Base-by-base conservation (phyloP, 352 stramenopile species). In the Pythium pectinolyticum region DNA sequence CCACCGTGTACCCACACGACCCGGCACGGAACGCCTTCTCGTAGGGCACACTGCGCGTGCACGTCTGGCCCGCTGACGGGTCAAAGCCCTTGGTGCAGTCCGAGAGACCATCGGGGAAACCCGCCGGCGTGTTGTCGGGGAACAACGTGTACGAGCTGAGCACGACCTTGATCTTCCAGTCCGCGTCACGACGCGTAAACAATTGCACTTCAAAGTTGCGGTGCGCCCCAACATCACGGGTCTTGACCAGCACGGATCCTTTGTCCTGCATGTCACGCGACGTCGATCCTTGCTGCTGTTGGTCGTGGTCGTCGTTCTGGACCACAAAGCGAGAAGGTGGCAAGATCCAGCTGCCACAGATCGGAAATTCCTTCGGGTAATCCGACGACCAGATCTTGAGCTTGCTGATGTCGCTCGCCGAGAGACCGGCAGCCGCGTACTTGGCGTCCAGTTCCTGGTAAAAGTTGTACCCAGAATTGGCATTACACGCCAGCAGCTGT, bases 301-400 rank as follows among this genome's bases (percentile, higher is more conserved):
- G 83, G 67, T 92, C 83, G 58, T 86, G 76, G 60, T 90, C 81
- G 31, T 90, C 83, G 61, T 90, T 92, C 57, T 92, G 83, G 10
- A 92, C 71, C 40, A 88, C 83, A 25, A 89, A 88, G 0, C 83
- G 76, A 22, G 76, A 77, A 2, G 79, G 35, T 20, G 78, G 77
- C 15, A 91, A 41, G 50, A 88, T 81, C 75, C 82, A 91, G n/a
- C 67, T 80, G 15, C 78, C 80, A 27, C 77, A 86, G n/a, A 78
- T 61, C 3, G 79, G 79, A 53, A 78, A 71, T 12, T 77, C 56
- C 37, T 76, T 83, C 10, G 83, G 81, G 67, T 92, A 92, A 41
- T 88, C 83, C 0, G 69, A 84, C 43, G 79, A 88, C 83, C 79
- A 92, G 54, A 90, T 84, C 72, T 92, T 92, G 55, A 92, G 71